Evolutionary conservation across 441 rosid species (phyloP), one percentile per base, ranked within the genome.

Genomic region (Adansonia grandidieri): DNA sequence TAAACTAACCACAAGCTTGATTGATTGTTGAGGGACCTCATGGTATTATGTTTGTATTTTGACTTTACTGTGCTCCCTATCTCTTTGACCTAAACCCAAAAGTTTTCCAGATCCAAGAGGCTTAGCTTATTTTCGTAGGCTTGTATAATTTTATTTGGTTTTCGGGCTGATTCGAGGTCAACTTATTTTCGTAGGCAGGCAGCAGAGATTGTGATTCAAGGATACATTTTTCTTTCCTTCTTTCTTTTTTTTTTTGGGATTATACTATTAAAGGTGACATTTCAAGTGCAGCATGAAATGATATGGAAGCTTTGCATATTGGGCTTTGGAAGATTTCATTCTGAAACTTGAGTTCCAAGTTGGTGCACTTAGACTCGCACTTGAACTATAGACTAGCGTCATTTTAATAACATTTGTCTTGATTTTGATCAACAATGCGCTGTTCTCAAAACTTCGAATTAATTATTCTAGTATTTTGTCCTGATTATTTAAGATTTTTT

Each of bases 271-370:
- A 56, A 56, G 64, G 24, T 40, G 22, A 60, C 64, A 60, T 60
- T 60, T 60, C 32, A 62, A 32, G 66, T 62, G 66, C 66, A 62
- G 42, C 13, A 11, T 15, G 14, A 61, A 61, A 61, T 28, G 42
- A 13, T 42, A 62, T 24, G 66, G 11, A 28, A 62, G 66, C 8
- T 24, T 62, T 62, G 66, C 42, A 62, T 24, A 3, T 62, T 62
- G 66, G 28, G 66, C 66, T 62, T 28, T 62, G 66, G n/a, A 28
- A 62, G 66, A 62, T 62, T 10, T 62, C 56, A 51, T 51, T 51
- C 15, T 9, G 53, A 48, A 1, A 48, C 37, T 32, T 32, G 37
- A 32, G 37, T 56, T 56, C 61, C 19, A n/a, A n/a, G 61, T 56
- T 17, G 61, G 61, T 56, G 61, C 19, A 22, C 24, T 56, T 17